phyloP scores from a whole-genome alignment of 164 flowering plant genomes.

The Vitis rupestris region DNA sequence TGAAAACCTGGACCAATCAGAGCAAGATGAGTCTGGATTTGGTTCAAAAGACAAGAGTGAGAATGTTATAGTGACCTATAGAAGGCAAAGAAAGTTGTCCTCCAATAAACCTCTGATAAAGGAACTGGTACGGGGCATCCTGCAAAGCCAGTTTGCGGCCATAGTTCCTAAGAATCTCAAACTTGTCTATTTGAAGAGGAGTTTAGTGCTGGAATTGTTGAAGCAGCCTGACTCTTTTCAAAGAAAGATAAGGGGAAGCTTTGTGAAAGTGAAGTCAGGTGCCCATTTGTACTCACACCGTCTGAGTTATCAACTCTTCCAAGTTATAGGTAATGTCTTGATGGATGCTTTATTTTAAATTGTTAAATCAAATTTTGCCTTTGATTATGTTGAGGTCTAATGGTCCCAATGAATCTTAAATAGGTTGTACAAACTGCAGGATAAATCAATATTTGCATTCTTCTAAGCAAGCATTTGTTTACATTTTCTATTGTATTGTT shows the following conservation, averaged over 20 bases:
- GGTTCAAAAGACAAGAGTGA: conserved; percentile 31
- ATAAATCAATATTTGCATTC: neutral
- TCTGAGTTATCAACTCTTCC: conserved; percentile 34
- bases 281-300: conserved; percentile 31
- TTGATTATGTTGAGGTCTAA: neutral
- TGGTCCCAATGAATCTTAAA: too few species aligned
- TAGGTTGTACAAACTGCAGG: too few species aligned
- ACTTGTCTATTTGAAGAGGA: conserved; percentile 61
- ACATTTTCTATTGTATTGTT: too few species aligned
- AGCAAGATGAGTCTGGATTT: conserved; percentile 35
- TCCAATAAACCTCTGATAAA: conserved; percentile 14
- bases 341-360: neutral
- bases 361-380: neutral
- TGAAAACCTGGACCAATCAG: conserved; percentile 41
- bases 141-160: conserved; percentile 51
- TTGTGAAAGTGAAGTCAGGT: conserved; percentile 61
- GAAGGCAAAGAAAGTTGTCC: conserved; percentile 19
- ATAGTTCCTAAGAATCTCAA: conserved; percentile 51
- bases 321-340: conserved; percentile 54
- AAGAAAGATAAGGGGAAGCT: conserved; percentile 56
- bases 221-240: conserved; percentile 49
- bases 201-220: conserved; percentile 47
- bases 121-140: conserved; percentile 12
- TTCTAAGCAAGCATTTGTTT: too few species aligned
- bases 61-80: conserved; percentile 2